phyloP scores from a whole-genome alignment of 2,329 filamentous ascomycete genomes.

The Beauveria pseudobassiana region DNA sequence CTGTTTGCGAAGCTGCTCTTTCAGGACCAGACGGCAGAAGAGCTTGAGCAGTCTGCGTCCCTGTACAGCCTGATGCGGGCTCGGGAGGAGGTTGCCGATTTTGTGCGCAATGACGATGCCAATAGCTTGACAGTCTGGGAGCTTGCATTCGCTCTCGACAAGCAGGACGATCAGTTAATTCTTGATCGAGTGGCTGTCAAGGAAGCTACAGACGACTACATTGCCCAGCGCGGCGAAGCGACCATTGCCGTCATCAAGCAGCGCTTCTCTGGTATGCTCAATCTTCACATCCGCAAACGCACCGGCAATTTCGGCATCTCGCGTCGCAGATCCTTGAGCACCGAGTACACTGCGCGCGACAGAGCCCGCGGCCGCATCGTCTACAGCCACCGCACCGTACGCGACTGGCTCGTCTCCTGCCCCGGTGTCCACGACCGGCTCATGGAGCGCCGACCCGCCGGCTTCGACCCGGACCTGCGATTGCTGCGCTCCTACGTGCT shows the following conservation, averaged over 20 bases:
- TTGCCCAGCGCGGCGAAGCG: constrained; percentile 14
- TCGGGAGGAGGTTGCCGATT: constrained; percentile 24
- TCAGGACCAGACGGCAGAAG: constrained; percentile 15
- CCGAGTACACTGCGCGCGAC: neutral
- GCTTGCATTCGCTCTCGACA: constrained; percentile 22
- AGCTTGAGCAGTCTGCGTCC: constrained; percentile 18
- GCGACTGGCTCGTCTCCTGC: constrained; percentile 24
- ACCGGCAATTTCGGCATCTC: constrained; percentile 15
- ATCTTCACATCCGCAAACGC: constrained; percentile 15
- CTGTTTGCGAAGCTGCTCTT: constrained; percentile 26
- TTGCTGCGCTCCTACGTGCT: constrained; percentile 27
- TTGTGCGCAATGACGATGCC: constrained; percentile 25
- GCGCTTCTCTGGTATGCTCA: constrained; percentile 22
- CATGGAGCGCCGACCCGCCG: neutral
- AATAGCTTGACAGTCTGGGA: constrained; percentile 26
- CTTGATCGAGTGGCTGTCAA: constrained; percentile 14
- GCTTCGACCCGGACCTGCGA: constrained; percentile 25
- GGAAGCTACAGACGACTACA: constrained; percentile 16
- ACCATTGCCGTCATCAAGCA: constrained; percentile 14
- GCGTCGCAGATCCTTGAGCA: neutral
- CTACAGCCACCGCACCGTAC: constrained; percentile 28
- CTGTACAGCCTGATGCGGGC: constrained; percentile 25
- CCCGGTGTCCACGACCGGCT: constrained; percentile 18
- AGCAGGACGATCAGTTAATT: constrained; percentile 16
- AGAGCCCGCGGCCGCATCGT: constrained; percentile 15